Percentiles rank a stretch among this genome's conserved stretches.
Conservation (phyloP, 1,284 basidiomycete species). For the Sanghuangporus sanghuang region DNA sequence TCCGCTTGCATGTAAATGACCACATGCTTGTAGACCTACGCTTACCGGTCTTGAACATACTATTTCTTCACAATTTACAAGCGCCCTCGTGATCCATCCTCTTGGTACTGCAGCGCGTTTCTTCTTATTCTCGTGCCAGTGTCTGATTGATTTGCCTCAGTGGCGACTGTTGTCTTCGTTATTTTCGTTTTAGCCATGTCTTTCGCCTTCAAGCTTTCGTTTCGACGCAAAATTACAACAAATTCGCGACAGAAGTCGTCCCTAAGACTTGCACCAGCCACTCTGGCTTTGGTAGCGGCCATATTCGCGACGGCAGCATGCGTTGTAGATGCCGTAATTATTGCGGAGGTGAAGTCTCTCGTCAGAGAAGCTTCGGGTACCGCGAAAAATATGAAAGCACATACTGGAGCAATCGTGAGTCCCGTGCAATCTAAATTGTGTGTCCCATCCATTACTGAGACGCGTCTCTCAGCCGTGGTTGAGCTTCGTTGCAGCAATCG, state of each 20-base stretch:
- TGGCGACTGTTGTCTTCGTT: background rate
- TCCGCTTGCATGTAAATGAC: background rate
- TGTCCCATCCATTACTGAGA: background rate
- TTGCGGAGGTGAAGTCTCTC: background rate
- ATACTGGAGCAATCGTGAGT: slow-evolving; percentile 6
- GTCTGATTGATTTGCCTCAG: background rate
- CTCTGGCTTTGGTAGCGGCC: slow-evolving; percentile 4
- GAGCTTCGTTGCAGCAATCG: background rate
- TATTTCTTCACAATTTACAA: slow-evolving; percentile 3
- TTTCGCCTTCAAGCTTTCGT: background rate
- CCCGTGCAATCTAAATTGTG: background rate
- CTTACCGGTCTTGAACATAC: slow-evolving; percentile 9
- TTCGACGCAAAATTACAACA: background rate
- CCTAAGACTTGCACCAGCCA: slow-evolving; percentile 1
- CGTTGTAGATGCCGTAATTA: slow-evolving; percentile 7
- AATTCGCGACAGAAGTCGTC: slow-evolving; percentile 5
- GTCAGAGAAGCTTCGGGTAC: background rate
- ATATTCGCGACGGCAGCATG: background rate
- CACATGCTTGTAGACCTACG: background rate
- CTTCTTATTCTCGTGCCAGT: background rate
- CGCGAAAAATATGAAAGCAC: slow-evolving; percentile 1
- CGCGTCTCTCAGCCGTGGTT: slow-evolving; percentile 2
- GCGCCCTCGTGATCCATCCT: slow-evolving; percentile 4
- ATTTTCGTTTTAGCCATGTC: slow-evolving; percentile 6
- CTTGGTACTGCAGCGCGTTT: slow-evolving; percentile 1